A percentile compares a stretch with the other conserved stretches of the same genome.
Conservation (phyloP, 805 yeast genomes). For the Pichia phayaonensis region DNA sequence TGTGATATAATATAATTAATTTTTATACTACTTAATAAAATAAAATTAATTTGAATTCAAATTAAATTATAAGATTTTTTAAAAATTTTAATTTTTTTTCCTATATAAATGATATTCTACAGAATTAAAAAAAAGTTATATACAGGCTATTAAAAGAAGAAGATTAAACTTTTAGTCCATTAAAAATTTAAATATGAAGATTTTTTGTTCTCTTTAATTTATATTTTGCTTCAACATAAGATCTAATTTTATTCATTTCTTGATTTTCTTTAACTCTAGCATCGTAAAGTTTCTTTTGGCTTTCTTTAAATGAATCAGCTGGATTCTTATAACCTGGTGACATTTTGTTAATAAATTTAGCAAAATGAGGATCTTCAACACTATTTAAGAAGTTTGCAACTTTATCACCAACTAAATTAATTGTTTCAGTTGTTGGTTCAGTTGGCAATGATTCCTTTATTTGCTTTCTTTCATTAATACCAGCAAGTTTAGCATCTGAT, state of each 20-base stretch:
- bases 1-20: background rate
- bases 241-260: constrained; percentile 16
- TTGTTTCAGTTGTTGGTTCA: constrained; percentile 34
- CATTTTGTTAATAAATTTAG: constrained; percentile 22
- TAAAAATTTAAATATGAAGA: constrained; percentile 6
- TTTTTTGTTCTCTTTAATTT: constrained; percentile 16
- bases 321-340: constrained; percentile 19
- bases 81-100: background rate
- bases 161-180: background rate
- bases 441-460: constrained; percentile 37
- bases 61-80: background rate
- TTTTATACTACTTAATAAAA: background rate
- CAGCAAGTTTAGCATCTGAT: constrained; percentile 53
- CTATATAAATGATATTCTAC: background rate
- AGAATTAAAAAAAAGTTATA: background rate
- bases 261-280: constrained; percentile 17
- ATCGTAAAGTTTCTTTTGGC: constrained; percentile 15
- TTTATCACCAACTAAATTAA: constrained; percentile 36
- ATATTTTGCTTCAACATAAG: constrained; percentile 15
- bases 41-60: background rate
- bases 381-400: constrained; percentile 31
- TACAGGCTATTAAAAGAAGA: background rate
- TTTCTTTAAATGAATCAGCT: constrained; percentile 14
- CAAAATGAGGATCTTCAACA: constrained; percentile 26
- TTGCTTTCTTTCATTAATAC: constrained; percentile 44